A percentile compares a stretch with the other conserved stretches of the same genome.
These are phyloP conservation scores for Sedum album DNA, from an alignment of 164 flowering plant genomes.

Conservation along the genomic window DNA sequence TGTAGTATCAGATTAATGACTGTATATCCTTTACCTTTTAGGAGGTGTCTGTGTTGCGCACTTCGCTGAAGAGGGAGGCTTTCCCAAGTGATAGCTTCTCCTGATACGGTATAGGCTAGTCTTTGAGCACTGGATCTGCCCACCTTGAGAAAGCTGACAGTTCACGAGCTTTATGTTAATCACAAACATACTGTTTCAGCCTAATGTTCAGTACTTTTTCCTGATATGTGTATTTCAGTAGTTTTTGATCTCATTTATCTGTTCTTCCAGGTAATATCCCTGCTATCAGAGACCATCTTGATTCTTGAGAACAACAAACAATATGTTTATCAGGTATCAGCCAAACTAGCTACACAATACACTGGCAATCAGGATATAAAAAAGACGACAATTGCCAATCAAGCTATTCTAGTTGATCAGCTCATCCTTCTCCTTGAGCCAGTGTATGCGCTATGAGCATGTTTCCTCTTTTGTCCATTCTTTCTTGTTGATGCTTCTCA, in stretches of 20 bases:
- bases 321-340: neutral
- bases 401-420: neutral
- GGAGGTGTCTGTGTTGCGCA: slow-evolving; percentile 86
- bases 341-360: neutral
- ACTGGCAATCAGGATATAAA: neutral
- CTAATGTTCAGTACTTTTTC: neutral
- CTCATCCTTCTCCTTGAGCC: slow-evolving; percentile 4
- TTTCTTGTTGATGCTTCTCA: neutral
- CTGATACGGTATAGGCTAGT: slow-evolving; percentile 66
- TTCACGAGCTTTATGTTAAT: slow-evolving; percentile 23
- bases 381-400: neutral
- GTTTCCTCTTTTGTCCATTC: neutral
- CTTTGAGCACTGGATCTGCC: slow-evolving; percentile 70
- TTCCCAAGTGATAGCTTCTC: slow-evolving; percentile 29
- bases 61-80: slow-evolving; percentile 45
- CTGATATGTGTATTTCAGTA: slow-evolving; percentile 7
- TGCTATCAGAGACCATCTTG: neutral
- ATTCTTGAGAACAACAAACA: neutral
- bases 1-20: neutral
- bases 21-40: slow-evolving; percentile 12
- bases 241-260: slow-evolving; percentile 4
- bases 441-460: neutral
- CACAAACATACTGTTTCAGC: neutral
- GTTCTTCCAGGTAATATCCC: slow-evolving; percentile 3
- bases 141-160: slow-evolving; percentile 49